Base-by-base conservation (phyloP, 768 basidiomycete genomes). In the Pleurotus tuber-regium region DNA sequence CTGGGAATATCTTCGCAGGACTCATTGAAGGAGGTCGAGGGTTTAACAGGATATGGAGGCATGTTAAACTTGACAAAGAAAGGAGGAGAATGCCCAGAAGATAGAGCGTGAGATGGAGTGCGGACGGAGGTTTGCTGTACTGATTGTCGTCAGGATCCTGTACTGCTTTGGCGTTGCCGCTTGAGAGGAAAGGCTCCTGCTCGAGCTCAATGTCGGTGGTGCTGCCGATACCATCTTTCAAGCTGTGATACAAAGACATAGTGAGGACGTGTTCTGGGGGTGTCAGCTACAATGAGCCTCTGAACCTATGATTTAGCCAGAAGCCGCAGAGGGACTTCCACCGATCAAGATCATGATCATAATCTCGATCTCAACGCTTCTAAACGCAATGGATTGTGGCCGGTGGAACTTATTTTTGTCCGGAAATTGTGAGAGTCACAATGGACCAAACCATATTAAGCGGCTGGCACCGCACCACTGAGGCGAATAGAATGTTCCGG, bases 131-230 rank as follows among this genome's bases (percentile, higher is more conserved):
- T 4, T 42, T 19, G 40, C 18, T 9, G 12, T 12, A 18, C 14
- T 8, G 16, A 3, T 21, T 11, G 7, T 43, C 16, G n/a, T 16
- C 26, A n/a, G 19, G 24, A 10, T 28, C 25, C 19, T 46, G 24
- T 26, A n/a, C 14, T 9, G 10, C 43, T 14, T 31, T 16, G 25
- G 18, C 10, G 16, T 46, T 46, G 10, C 43, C 43, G 1, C n/a
- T n/a, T 9, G 21, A 7, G 43, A 46, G 43, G 43, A 46, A 29
- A n/a, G 43, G 43, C 11, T 46, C 43, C 21, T 30, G 43, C 28
- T 46, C 43, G 10, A 46, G 43, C 43, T 46, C 43, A 16, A 46
- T 16, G 16, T 46, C n/a, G 21, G 25, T 23, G 25, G 42, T 40
- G 18, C 23, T 23, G 19, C 16, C 21, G 18, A 24, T 21, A 10